Base-by-base conservation (phyloP, 345 rosid genomes). In the Excoecaria agallocha region DNA sequence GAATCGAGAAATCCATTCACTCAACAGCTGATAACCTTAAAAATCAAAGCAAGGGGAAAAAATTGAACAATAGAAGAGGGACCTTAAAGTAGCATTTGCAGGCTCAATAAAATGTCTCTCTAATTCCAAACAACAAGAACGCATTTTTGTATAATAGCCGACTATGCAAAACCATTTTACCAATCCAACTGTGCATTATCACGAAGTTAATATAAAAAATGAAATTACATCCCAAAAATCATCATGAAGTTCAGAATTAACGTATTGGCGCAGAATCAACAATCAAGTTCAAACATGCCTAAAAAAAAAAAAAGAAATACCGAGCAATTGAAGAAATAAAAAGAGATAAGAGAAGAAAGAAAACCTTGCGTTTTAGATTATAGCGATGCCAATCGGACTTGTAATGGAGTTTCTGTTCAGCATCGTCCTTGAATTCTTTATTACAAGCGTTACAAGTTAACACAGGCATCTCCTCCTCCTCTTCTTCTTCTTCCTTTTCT, bases 331-430 rank as follows among this genome's bases (percentile, higher is more conserved):
- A 12, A 65, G 24, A 61, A 7, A 19, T 0, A 9, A 43, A 56
- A 22, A 45, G 3, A 3, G 43, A 68, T 16, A 25, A 3, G 45
- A 68, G 51, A 64, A 49, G 25, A 61, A 41, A 35, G 15, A 24
- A 37, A 55, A 65, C 99, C 99, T 95, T 93, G 87, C 98, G 98
- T 76, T 95, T 95, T 85, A 93, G 93, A 77, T 91, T 93, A 86
- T 95, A 95, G 76, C 98, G 94, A 82, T 95, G 98, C 98, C 99
- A 93, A 76, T 93, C 99, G 80, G 98, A 91, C 81, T 85, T 95
- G 90, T 89, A 91, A 82, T 93, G 99, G 73, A 88, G 85, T 77
- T 84, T 93, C 70, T 89, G 97, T 38, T 93, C 96, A 6, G 84
- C 80, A 70, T 91, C 97, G 78, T 89, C 89, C 1, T 73, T 24